Conservation (phyloP, 1,284 basidiomycete genomes). For the Leccinum idahoense region DNA sequence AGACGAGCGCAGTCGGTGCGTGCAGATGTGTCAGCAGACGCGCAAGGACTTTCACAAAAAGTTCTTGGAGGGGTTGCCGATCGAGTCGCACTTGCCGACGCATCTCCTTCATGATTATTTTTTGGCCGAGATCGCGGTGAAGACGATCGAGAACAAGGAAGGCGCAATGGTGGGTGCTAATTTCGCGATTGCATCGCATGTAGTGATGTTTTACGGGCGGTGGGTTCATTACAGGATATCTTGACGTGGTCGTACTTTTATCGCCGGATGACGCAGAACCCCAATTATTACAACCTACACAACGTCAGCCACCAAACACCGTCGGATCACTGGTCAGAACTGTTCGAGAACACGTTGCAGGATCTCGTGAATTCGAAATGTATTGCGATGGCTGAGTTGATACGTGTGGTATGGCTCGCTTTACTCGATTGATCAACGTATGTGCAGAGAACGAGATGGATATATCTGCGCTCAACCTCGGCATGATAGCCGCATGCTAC, state of each 20-base stretch:
- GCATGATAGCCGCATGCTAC: conserved; percentile 95
- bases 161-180: conserved; percentile 70
- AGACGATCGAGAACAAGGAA: conserved; percentile 45
- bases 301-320: conserved; percentile 91
- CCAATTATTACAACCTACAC: conserved; percentile 93
- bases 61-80: conserved; percentile 51
- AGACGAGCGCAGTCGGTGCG: conserved; percentile 81
- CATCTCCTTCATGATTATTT: conserved; percentile 94
- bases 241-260: conserved; percentile 97
- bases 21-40: no score
- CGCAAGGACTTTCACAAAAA: conserved; percentile 91
- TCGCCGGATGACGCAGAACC: conserved; percentile 92
- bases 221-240: conserved; percentile 57
- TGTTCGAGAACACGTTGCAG: conserved; percentile 88
- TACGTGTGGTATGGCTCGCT: not conserved
- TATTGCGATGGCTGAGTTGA: conserved; percentile 76
- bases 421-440: conserved; percentile 7
- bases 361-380: conserved; percentile 94
- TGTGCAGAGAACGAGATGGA: conserved; percentile 87
- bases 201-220: conserved; percentile 4
- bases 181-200: not conserved
- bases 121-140: conserved; percentile 96
- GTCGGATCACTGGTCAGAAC: conserved; percentile 91
- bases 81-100: conserved; percentile 85
- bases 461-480: conserved; percentile 80